These are phyloP conservation scores for Trichosanthes truncata DNA, from an alignment of 306 rosid species.

Conservation along the genomic window DNA sequence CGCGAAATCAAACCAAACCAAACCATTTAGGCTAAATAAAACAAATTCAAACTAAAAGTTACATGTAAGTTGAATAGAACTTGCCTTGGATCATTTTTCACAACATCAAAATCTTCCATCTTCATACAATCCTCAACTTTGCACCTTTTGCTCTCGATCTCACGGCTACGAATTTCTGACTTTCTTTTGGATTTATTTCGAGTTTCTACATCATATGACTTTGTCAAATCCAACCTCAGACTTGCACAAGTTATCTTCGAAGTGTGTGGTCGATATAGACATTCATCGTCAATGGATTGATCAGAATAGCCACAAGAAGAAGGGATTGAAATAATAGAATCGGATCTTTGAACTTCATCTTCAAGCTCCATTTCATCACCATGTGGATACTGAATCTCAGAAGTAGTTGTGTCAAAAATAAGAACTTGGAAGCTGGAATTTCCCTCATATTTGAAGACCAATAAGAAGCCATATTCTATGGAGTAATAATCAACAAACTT, in stretches of 20 bases:
- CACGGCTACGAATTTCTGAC: not conserved
- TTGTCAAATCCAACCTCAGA: not conserved
- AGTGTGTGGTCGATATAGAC: not conserved
- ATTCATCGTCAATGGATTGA: not conserved
- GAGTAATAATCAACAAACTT: constrained; percentile 12
- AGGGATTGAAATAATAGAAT: not conserved
- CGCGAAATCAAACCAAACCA: not conserved
- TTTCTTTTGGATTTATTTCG: not conserved
- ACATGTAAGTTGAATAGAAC: not conserved
- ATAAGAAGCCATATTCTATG: not conserved
- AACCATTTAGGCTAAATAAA: not conserved
- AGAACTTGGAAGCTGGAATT: constrained; percentile 17
- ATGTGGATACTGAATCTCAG: constrained; percentile 20
- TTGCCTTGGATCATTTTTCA: not conserved
- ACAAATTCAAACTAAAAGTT: not conserved
- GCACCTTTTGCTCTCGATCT: not conserved
- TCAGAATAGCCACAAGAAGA: not conserved
- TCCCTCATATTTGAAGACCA: constrained; percentile 19
- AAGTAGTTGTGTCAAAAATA: constrained; percentile 7
- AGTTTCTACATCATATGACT: not conserved
- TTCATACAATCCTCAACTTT: not conserved
- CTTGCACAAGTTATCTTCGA: not conserved
- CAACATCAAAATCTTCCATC: not conserved
- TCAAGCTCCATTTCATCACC: not conserved
- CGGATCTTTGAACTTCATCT: not conserved